A percentile compares a stretch with the other conserved stretches of the same genome.
These are phyloP conservation scores for Suaeda aralocaspica DNA, from an alignment of 148 eudicot genomes.

Conservation along the genomic window DNA sequence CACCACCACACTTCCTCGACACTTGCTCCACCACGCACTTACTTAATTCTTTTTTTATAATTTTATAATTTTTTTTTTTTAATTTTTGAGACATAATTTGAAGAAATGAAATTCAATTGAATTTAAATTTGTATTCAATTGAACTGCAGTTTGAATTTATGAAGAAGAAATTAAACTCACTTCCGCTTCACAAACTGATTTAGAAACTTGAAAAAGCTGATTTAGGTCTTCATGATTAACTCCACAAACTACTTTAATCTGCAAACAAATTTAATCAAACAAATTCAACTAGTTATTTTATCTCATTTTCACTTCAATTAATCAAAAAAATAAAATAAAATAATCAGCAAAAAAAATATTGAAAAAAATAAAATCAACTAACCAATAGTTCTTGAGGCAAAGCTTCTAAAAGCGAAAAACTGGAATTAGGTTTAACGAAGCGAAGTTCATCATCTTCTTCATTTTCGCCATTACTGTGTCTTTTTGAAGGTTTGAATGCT, in stretches of 20 bases:
- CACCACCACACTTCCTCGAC: too few species aligned
- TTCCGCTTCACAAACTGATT: conserved; percentile 51
- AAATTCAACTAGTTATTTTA: neutral
- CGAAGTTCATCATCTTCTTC: neutral
- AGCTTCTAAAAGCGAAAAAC: conserved; percentile 46
- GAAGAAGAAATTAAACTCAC: conserved; percentile 33
- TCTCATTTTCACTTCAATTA: neutral
- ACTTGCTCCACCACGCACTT: too few species aligned
- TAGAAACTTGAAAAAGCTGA: conserved; percentile 59
- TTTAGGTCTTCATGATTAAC: conserved; percentile 79
- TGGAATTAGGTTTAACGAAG: neutral
- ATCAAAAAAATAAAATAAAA: neutral
- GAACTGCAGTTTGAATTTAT: neutral
- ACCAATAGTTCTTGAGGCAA: conserved; percentile 79
- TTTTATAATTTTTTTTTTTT: too few species aligned
- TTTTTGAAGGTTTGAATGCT: conserved; percentile 35
- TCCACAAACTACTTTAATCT: conserved; percentile 71
- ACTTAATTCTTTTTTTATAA: too few species aligned
- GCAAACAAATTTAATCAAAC: conserved; percentile 24
- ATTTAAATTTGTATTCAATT: neutral
- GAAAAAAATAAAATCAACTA: conserved; percentile 12
- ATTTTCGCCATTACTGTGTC: conserved; percentile 14
- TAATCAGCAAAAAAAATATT: neutral
- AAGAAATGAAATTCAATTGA: neutral
- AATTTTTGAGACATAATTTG: too few species aligned